Percentiles rank a stretch among this genome's conserved stretches.
Evolutionary conservation across 1,284 basidiomycete species (phyloP).

Genomic region (Vanrija sp.): DNA sequence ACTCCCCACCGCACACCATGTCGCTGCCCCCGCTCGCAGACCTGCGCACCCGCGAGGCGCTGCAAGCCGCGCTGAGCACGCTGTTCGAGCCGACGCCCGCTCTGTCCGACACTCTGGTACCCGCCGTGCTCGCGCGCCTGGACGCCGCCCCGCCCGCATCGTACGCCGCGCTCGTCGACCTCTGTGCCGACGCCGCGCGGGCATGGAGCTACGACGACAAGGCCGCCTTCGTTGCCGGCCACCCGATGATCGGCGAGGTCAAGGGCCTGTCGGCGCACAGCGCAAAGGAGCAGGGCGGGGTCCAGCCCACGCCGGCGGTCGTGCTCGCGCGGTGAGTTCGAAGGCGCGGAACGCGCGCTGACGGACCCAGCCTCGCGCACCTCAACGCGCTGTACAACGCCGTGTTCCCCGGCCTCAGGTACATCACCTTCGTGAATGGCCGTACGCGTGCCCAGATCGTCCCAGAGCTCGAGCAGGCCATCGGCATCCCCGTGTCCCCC

Average conservation of each 20-base stretch:
- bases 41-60: neutral
- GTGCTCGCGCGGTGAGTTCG: conserved; percentile 38
- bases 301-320: conserved; percentile 28
- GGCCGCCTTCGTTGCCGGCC: conserved; percentile 70
- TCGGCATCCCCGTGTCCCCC: conserved; percentile 47
- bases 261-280: conserved; percentile 63
- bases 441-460: conserved; percentile 66
- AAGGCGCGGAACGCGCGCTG: neutral
- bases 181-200: conserved; percentile 56
- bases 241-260: conserved; percentile 83
- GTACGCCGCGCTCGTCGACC: conserved; percentile 62
- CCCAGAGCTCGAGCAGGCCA: conserved; percentile 68
- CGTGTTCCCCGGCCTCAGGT: conserved; percentile 68
- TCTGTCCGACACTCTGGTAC: conserved; percentile 26
- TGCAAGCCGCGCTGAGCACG: conserved; percentile 21
- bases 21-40: neutral
- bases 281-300: conserved; percentile 66
- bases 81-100: conserved; percentile 36
- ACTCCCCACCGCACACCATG: neutral
- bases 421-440: conserved; percentile 88
- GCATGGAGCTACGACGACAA: conserved; percentile 60
- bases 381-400: conserved; percentile 74
- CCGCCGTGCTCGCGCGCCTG: conserved; percentile 21
- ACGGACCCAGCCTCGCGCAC: conserved; percentile 48
- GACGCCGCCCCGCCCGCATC: conserved; percentile 33